Conservation (phyloP, 2,329 filamentous ascomycete genomes). For the Periconia sp. region DNA sequence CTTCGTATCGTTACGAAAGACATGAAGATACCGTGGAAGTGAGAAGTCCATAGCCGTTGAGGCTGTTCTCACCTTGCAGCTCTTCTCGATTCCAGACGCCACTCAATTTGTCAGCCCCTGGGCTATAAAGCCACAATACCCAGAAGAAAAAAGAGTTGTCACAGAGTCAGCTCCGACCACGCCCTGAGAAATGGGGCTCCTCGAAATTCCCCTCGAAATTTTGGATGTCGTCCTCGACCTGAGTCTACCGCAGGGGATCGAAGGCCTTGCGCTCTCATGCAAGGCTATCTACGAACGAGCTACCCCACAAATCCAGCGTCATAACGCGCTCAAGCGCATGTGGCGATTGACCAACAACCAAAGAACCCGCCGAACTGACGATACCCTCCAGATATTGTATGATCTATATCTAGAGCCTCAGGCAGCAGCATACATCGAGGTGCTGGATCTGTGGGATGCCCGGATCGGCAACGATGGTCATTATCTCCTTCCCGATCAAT, state of each 20-base stretch:
- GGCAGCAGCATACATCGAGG: slow-evolving; percentile 34
- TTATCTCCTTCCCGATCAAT: not conserved
- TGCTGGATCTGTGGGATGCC: slow-evolving; percentile 28
- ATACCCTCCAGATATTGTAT: slow-evolving; percentile 26
- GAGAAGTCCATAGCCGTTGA: not conserved
- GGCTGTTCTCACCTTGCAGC: not conserved
- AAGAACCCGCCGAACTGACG: slow-evolving; percentile 11
- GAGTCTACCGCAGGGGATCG: slow-evolving; percentile 28
- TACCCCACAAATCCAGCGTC: slow-evolving; percentile 24
- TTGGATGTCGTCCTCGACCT: slow-evolving; percentile 33
- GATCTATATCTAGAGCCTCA: slow-evolving; percentile 28
- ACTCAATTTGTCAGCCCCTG: not conserved
- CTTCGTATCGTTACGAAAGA: not conserved
- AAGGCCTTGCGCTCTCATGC: slow-evolving; percentile 33
- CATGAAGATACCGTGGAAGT: not conserved
- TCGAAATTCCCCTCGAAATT: slow-evolving; percentile 36
- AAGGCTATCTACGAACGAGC: slow-evolving; percentile 31
- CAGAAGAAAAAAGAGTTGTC: not conserved
- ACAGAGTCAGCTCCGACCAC: not conserved
- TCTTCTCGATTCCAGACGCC: not conserved
- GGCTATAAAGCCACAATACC: not conserved
- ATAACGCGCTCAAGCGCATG: slow-evolving; percentile 27
- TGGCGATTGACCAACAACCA: slow-evolving; percentile 28
- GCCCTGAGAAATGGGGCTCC: slow-evolving; percentile 27
- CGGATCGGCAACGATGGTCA: slow-evolving; percentile 3